A percentile compares a stretch with the other conserved stretches of the same genome.
phyloP scores from a whole-genome alignment of 2,329 filamentous ascomycete species.

The Amphichorda felina region DNA sequence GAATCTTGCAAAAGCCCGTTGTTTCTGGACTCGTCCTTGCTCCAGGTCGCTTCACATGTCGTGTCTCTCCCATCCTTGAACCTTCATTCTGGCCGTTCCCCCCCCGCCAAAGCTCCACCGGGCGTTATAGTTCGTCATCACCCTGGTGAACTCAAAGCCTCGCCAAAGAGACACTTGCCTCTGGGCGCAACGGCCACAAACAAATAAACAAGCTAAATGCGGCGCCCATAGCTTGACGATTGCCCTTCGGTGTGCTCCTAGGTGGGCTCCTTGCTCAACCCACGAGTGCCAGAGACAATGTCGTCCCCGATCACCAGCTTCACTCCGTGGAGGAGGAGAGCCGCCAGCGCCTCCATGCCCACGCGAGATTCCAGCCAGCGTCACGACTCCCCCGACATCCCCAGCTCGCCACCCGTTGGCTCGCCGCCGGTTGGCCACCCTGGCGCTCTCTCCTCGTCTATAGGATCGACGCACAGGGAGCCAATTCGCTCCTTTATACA shows the following conservation, averaged over 20 bases:
- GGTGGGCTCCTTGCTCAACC: conserved; percentile 1
- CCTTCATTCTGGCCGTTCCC: too few species aligned
- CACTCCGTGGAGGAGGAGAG: conserved; percentile 34
- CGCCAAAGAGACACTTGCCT: too few species aligned
- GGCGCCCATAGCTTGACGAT: background rate
- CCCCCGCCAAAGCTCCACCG: too few species aligned
- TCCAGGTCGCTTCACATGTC: too few species aligned
- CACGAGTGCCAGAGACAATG: conserved; percentile 19
- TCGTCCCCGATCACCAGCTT: conserved; percentile 33
- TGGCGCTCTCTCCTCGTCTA: conserved; percentile 25
- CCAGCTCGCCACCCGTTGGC: conserved; percentile 9
- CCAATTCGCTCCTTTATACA: conserved; percentile 64
- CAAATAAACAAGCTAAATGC: too few species aligned
- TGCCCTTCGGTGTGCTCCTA: background rate
- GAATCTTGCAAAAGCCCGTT: too few species aligned
- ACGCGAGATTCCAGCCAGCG: conserved; percentile 11
- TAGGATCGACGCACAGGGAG: conserved; percentile 37
- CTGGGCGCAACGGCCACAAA: too few species aligned
- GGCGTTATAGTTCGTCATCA: too few species aligned
- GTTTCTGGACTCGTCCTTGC: too few species aligned
- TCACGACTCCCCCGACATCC: conserved; percentile 10
- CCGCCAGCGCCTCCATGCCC: conserved; percentile 21
- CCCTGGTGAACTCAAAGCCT: too few species aligned
- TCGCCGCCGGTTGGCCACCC: conserved; percentile 7
- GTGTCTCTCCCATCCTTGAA: too few species aligned